Percentiles rank a stretch among this genome's conserved stretches.
phyloP scores from a whole-genome alignment of 2,329 filamentous ascomycete species.

The Hirsutella minnesotensis region DNA sequence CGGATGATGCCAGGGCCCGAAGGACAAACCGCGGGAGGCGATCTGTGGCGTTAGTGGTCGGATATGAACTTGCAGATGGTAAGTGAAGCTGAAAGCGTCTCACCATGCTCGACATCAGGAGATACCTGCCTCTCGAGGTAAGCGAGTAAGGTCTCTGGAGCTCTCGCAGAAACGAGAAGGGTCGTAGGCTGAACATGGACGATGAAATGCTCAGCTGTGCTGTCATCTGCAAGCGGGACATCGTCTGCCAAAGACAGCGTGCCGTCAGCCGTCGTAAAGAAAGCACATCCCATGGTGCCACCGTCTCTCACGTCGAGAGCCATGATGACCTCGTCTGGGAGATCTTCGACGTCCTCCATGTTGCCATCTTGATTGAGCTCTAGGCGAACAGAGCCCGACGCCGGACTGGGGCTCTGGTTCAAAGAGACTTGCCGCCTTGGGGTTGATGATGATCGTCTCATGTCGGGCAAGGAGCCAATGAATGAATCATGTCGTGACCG shows the following conservation, averaged over 20 bases:
- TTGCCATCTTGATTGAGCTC: not conserved
- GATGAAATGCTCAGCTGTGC: slow-evolving; percentile 52
- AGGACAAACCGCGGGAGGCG: slow-evolving; percentile 25
- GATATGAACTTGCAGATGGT: not conserved
- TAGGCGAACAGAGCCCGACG: too few relatives aligned
- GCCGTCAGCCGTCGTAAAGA: slow-evolving; percentile 61
- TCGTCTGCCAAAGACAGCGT: slow-evolving; percentile 69
- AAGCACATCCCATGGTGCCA: slow-evolving; percentile 69
- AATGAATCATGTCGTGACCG: too few relatives aligned
- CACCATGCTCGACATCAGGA: not conserved
- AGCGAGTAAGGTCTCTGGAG: slow-evolving; percentile 26
- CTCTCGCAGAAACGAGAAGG: slow-evolving; percentile 38
- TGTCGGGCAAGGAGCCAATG: too few relatives aligned
- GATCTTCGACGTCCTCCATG: not conserved
- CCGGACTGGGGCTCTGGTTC: not conserved
- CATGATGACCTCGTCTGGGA: slow-evolving; percentile 54
- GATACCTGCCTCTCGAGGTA: slow-evolving; percentile 14
- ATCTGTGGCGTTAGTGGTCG: not conserved
- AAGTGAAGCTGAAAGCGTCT: not conserved
- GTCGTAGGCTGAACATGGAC: slow-evolving; percentile 42
- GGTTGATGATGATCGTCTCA: too few relatives aligned
- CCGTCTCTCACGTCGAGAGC: slow-evolving; percentile 64
- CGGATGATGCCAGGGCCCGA: slow-evolving; percentile 55
- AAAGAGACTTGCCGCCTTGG: too few relatives aligned
- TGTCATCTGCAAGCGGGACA: slow-evolving; percentile 53